Evolutionary conservation across 1,284 basidiomycete species (phyloP), one percentile per base, ranked within the genome.

Genomic region (Termitomyces sp.): DNA sequence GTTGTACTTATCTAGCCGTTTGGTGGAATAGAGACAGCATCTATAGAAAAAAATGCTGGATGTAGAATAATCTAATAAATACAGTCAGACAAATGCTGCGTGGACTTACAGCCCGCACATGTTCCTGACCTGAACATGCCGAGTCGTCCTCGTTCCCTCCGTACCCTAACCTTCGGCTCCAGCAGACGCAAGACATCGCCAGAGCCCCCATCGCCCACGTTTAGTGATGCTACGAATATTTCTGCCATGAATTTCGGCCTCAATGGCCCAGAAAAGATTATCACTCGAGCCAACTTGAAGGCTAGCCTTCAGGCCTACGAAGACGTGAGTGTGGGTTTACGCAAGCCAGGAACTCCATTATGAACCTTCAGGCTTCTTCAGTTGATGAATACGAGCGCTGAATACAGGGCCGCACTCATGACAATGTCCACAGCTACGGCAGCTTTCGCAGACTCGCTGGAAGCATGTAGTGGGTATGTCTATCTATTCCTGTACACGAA

Each of bases 341-440:
- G 28, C 48, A 49, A 36, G 45, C 24, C 9, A 41, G n/a, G 39
- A 34, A 47, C 7, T 28, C n/a, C 17, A 24, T 49, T 21, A 57
- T 44, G 31, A 57, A 59, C 53, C 36, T 21, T 2, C 28, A 6
- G 46, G 48, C 51, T 53, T 63, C 30, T 51, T 26, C 62, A 94
- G 85, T 77, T 97, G 49, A 81, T 97, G 73, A 81, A 73, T 59
- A 81, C 86, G 44, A 90, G 90, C 60, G 87, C 92, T 50, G 82
- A 81, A 52, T 98, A 96, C 74, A 90, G 94, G 47, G 77, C 85
- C 36, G 89, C 92, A 28, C 79, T 98, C 61, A 72, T 94, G 54
- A 80, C 84, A 46, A 87, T 98, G 82, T 90, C 92, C 13, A 83
- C 83, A 58, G 92, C 88, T 9, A 93, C 92, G 4, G 90, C 92